These are phyloP conservation scores for Fusarium mundagurra DNA, from an alignment of 2,329 filamentous ascomycete genomes.

Conservation along the genomic window DNA sequence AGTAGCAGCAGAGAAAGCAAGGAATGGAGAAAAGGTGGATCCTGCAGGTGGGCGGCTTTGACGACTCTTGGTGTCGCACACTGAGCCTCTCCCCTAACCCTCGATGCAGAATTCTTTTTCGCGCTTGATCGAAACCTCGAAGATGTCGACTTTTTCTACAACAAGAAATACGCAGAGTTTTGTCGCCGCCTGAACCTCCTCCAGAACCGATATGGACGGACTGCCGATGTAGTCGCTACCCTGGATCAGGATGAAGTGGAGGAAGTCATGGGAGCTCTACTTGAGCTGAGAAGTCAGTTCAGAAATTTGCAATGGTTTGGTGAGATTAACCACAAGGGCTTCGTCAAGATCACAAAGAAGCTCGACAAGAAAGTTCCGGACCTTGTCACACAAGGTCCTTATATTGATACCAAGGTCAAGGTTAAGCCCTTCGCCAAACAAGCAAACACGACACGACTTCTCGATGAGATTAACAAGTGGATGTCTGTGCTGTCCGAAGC, in stretches of 20 bases:
- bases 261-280: conserved; percentile 87
- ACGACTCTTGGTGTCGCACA: conserved; percentile 42
- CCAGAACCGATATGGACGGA: conserved; percentile 85
- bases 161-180: conserved; percentile 90
- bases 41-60: conserved; percentile 79
- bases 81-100: conserved; percentile 47
- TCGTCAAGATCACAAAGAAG: conserved; percentile 99
- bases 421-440: conserved; percentile 87
- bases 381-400: conserved; percentile 81
- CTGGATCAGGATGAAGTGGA: conserved; percentile 90
- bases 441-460: conserved; percentile 57
- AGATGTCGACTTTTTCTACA: conserved; percentile 96
- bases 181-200: conserved; percentile 85
- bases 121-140: conserved; percentile 96
- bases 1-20: conserved; percentile 71
- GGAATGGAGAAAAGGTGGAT: conserved; percentile 80
- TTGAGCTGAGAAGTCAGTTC: conserved; percentile 87
- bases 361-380: conserved; percentile 91
- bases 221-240: conserved; percentile 72
- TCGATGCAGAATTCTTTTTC: conserved; percentile 87
- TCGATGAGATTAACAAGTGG: conserved; percentile 85
- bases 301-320: conserved; percentile 97
- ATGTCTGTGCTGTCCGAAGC: conserved; percentile 82
- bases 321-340: conserved; percentile 93
- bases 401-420: conserved; percentile 91